Base-by-base conservation (phyloP, 305 asterid species). In the Fraxinus velutina region DNA sequence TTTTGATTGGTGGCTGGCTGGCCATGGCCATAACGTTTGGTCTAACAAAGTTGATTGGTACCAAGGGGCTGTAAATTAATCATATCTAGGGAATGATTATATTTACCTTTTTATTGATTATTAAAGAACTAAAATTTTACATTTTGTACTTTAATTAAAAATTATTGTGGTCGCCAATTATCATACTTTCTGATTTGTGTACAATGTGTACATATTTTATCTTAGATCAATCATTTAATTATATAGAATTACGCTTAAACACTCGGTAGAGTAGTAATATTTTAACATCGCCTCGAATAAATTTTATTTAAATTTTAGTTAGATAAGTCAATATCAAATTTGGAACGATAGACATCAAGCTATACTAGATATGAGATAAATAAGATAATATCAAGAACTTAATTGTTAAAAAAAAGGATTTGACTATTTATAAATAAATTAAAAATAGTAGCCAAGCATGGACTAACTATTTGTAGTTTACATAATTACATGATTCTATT, bases 11-110 rank as follows among this genome's bases (percentile, higher is more conserved):
- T 19, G 99, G 99, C 79, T 95, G 99, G 99, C 78, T 93, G 73
- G 99, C 99, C 32, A 95, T 95, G 99, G 93, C 96, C 9, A 72
- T 93, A 2, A 94, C 99, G 0, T 95, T 89, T 82, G 99, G 95
- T 12, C 87, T 94, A 75, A 94, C 98, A 2, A 95, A 92, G 88
- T 82, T 92, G 89, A 93, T 95, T 82, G 97, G 95, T 62, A 85
- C 92, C 0, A 87, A 84, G 44, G 92, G 96, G 2, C 84, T 91
- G 44, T 93, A 82, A 81, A 84, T 19, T 80, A 75, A 13, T 66
- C 70, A 2, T 21, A 22, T 60, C 30, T 19, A 21, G 29, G 4
- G 22, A 21, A 15, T 60, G 10, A 7, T 55, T n/a, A 55, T 55
- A 5, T n/a, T n/a, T 55, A 55, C 27, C 66, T 55, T 4, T 19